Conservation (phyloP, 495 filamentous ascomycete genomes). For the Annulohypoxylon bovei region DNA sequence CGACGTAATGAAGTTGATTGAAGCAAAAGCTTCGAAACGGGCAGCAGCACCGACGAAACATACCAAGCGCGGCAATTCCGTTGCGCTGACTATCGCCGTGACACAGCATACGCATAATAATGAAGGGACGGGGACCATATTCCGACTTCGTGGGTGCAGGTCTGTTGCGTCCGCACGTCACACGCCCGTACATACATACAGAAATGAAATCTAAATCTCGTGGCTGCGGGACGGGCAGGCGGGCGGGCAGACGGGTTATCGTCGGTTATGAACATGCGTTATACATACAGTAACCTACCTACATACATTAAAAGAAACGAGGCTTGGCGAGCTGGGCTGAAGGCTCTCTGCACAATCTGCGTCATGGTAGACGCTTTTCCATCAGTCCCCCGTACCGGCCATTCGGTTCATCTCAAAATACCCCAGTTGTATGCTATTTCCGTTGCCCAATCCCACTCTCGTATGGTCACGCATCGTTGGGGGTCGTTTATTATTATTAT, state of each 20-base stretch:
- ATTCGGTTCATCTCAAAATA: slow-evolving; percentile 43
- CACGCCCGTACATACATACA: slow-evolving; percentile 13
- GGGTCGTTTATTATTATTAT: slow-evolving; percentile 3
- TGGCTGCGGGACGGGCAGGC: slow-evolving; percentile 6
- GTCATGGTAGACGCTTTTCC: slow-evolving; percentile 44
- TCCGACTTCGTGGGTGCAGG: slow-evolving; percentile 41
- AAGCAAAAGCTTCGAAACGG: slow-evolving; percentile 34
- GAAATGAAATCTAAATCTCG: slow-evolving; percentile 6
- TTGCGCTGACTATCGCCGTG: slow-evolving; percentile 36
- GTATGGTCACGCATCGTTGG: slow-evolving; percentile 21
- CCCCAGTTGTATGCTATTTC: slow-evolving; percentile 44
- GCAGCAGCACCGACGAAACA: slow-evolving; percentile 38
- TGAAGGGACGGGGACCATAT: slow-evolving; percentile 33
- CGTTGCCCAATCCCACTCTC: slow-evolving; percentile 38
- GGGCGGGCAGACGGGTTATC: slow-evolving; percentile 30
- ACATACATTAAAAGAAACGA: slow-evolving; percentile 5
- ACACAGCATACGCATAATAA: slow-evolving; percentile 40
- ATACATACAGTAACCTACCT: background rate
- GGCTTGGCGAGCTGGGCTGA: slow-evolving; percentile 40
- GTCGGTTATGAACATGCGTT: slow-evolving; percentile 27
- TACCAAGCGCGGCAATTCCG: slow-evolving; percentile 42
- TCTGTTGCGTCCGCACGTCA: slow-evolving; percentile 37
- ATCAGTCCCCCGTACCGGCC: slow-evolving; percentile 38
- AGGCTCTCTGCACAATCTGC: slow-evolving; percentile 43
- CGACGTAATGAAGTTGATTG: slow-evolving; percentile 16